A percentile compares a stretch with the other conserved stretches of the same genome.
phyloP scores from a whole-genome alignment of 148 eudicot genomes.

The Arctostaphylos glauca region DNA sequence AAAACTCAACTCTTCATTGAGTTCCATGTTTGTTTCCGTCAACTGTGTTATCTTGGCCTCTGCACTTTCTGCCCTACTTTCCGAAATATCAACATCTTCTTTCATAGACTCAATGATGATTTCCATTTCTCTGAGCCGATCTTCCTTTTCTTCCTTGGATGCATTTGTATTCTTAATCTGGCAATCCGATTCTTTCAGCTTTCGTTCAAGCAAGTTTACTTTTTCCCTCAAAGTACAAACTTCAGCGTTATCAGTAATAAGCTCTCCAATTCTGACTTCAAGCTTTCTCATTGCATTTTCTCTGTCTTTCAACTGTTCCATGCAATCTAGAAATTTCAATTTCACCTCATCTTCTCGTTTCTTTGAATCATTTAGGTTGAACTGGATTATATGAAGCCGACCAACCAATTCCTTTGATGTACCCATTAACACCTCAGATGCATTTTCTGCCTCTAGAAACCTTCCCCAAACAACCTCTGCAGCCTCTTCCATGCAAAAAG shows the following conservation, averaged over 20 bases:
- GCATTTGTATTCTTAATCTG: conserved; percentile 35
- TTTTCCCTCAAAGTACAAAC: conserved; percentile 38
- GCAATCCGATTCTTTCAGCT: conserved; percentile 43
- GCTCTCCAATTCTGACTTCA: conserved; percentile 30
- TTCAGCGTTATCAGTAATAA: conserved; percentile 35
- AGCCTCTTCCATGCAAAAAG: conserved; percentile 59
- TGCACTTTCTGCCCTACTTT: conserved; percentile 57
- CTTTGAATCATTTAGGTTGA: conserved; percentile 45
- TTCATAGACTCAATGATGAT: conserved; percentile 40
- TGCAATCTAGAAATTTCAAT: conserved; percentile 39
- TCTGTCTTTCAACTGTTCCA: conserved; percentile 35
- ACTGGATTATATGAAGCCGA: conserved; percentile 47
- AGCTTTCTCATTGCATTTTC: conserved; percentile 31
- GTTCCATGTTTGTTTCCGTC: conserved; percentile 68
- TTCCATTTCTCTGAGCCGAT: conserved; percentile 52
- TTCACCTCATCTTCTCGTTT: conserved; percentile 56
- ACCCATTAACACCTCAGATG: conserved; percentile 59
- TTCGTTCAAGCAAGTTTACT: conserved; percentile 45
- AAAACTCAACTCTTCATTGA: conserved; percentile 73
- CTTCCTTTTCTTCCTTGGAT: conserved; percentile 42
- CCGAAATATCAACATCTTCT: conserved; percentile 48
- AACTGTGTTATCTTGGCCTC: conserved; percentile 59
- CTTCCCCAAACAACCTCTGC: conserved; percentile 69
- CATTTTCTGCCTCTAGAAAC: conserved; percentile 74
- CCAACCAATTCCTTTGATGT: conserved; percentile 59